Percentiles rank a stretch among this genome's conserved stretches.
Conservation (phyloP, 139 green algal species). For the Tetraselmis chui region DNA sequence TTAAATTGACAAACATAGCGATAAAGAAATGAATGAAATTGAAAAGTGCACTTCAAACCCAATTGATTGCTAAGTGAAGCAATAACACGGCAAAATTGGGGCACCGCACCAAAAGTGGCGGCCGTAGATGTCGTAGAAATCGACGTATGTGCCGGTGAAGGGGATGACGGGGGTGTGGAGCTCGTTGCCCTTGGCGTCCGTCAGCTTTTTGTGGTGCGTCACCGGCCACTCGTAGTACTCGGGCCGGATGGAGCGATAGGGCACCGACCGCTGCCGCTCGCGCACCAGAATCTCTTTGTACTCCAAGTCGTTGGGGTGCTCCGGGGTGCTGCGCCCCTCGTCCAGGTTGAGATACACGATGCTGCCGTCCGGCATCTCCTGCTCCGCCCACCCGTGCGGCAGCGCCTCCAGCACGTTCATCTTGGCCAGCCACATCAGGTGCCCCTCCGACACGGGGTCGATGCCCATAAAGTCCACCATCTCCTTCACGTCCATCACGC, state of each 20-base stretch:
- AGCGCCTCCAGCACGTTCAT: constrained; percentile 8
- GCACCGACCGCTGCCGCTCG: neutral
- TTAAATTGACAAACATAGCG: too few species aligned
- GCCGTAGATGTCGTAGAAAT: constrained; percentile 1
- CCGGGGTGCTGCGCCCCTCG: neutral
- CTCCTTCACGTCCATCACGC: constrained; percentile 3
- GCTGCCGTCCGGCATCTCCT: constrained; percentile 5
- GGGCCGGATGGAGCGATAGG: neutral
- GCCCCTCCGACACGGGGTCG: constrained; percentile 1
- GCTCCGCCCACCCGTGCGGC: constrained; percentile 6
- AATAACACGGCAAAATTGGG: too few species aligned
- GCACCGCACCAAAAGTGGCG: neutral
- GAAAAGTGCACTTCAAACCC: too few species aligned
- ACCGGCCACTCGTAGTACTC: constrained; percentile 9
- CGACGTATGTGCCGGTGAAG: neutral
- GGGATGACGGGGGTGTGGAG: neutral
- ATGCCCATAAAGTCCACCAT: constrained; percentile 5
- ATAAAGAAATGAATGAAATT: too few species aligned
- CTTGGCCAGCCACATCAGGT: constrained; percentile 12
- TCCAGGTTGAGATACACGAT: constrained; percentile 5
- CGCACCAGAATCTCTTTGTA: neutral
- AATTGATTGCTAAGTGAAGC: too few species aligned
- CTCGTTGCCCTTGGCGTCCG: constrained; percentile 2
- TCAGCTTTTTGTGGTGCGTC: constrained; percentile 1
- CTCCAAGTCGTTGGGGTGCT: constrained; percentile 6